Evolutionary conservation across 352 stramenopile species (phyloP).

Genomic region (Globisporangium alternatum): DNA sequence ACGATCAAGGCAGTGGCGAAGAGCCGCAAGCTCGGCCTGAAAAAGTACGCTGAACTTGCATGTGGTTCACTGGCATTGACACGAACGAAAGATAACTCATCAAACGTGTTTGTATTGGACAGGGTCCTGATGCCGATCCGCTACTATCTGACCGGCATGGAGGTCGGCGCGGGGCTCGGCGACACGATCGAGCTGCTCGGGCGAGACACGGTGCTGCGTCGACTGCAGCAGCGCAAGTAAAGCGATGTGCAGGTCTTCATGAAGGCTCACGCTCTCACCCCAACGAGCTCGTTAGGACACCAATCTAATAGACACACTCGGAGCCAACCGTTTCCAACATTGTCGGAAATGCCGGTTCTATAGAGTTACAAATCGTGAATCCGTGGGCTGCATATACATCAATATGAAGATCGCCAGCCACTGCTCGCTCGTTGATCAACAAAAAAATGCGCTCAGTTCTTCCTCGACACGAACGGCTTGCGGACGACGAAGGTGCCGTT

Average conservation of each 20-base stretch:
- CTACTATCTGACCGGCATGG: slow-evolving; percentile 85
- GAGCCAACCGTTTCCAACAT: too few relatives aligned
- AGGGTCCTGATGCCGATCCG: slow-evolving; percentile 87
- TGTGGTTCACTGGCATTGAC: neutral
- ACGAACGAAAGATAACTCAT: neutral
- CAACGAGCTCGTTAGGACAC: too few relatives aligned
- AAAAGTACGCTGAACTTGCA: slow-evolving; percentile 49
- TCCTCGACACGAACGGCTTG: slow-evolving; percentile 39
- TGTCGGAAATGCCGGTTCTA: neutral
- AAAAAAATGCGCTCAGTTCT: slow-evolving; percentile 18
- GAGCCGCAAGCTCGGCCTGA: slow-evolving; percentile 69
- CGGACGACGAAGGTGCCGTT: slow-evolving; percentile 52
- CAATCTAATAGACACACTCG: too few relatives aligned
- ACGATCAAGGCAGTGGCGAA: slow-evolving; percentile 78
- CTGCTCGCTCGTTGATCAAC: neutral
- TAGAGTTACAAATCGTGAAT: slow-evolving; percentile 21
- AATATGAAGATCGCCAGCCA: too few relatives aligned
- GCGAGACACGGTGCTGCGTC: slow-evolving; percentile 49
- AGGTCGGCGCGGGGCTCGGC: slow-evolving; percentile 76
- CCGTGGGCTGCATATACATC: slow-evolving; percentile 1
- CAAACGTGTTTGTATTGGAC: slow-evolving; percentile 5
- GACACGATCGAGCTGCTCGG: slow-evolving; percentile 82
- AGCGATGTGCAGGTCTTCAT: neutral
- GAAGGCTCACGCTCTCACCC: neutral
- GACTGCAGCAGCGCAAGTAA: slow-evolving; percentile 28